Evolutionary conservation across 2,329 filamentous ascomycete genomes (phyloP).

Genomic region (Aspergillus quadrilineatus): DNA sequence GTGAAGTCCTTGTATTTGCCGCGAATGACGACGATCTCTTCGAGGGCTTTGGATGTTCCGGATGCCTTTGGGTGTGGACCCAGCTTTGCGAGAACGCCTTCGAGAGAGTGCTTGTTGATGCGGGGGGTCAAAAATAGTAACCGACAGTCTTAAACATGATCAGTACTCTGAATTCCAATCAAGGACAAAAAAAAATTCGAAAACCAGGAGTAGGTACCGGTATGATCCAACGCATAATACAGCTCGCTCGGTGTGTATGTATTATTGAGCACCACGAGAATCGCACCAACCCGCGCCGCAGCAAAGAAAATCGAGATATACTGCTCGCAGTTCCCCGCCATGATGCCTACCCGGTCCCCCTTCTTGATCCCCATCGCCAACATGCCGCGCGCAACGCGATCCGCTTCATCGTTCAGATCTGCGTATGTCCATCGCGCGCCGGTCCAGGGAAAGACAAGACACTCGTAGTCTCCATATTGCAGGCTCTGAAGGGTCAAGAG

Average conservation of each 20-base stretch:
- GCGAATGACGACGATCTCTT: constrained; percentile 61
- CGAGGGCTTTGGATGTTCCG: constrained; percentile 38
- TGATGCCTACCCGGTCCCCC: constrained; percentile 71
- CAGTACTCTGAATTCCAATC: too few species aligned
- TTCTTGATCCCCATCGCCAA: constrained; percentile 65
- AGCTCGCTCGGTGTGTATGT: constrained; percentile 75
- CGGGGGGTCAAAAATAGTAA: constrained; percentile 69
- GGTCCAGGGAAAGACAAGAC: constrained; percentile 73
- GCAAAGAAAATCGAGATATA: constrained; percentile 70
- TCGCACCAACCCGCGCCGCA: constrained; percentile 63
- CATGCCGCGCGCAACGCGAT: constrained; percentile 63
- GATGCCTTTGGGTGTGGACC: constrained; percentile 34
- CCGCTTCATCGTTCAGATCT: constrained; percentile 62
- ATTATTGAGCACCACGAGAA: constrained; percentile 77
- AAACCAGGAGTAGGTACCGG: constrained; percentile 49
- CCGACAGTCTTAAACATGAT: constrained; percentile 59
- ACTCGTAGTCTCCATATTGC: constrained; percentile 65
- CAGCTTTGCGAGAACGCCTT: constrained; percentile 57
- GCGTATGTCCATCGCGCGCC: constrained; percentile 71
- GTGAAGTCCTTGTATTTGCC: constrained; percentile 56
- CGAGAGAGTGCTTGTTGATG: constrained; percentile 67
- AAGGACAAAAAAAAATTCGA: not conserved
- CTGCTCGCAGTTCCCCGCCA: constrained; percentile 64
- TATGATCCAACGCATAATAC: constrained; percentile 68
- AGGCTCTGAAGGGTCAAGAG: constrained; percentile 69